Evolutionary conservation across 768 basidiomycete genomes (phyloP), one percentile per base, ranked within the genome.

Genomic region (Gymnopilus junonius): DNA sequence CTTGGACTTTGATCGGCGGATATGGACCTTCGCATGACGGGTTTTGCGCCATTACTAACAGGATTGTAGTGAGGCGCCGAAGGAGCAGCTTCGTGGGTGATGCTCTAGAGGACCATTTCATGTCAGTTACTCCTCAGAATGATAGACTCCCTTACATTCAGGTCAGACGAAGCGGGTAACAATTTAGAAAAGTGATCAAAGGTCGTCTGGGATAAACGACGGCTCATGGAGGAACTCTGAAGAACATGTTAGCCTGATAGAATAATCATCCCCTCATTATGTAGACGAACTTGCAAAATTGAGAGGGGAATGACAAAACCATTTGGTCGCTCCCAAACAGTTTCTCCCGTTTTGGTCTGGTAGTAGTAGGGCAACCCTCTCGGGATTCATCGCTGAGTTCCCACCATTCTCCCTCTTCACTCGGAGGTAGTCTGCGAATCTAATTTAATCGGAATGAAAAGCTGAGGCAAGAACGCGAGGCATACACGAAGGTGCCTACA

Each of bases 321-420:
- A 23, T 82, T 76, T 14, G 95, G 95, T n/a, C 91, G 85, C 62
- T 93, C 93, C 95, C 95, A 98, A 35, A 93, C 90, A 1, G 95
- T 97, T 69, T 93, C 91, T 1, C 91, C 90, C 1, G 93, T 90
- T 75, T 94, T 90, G 10, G 95, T 97, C 70, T 96, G 95, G 76
- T 97, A 96, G 77, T 95, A 98, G 74, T 98, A 98, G 3, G 92
- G 87, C 59, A 95, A 80, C 31, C 93, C 93, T 46, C 88, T 55
- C 93, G 84, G 46, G 88, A 85, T 37, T 94, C 91, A 73, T 98
- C 95, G 46, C 82, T 82, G 62, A 97, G 83, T 75, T 97, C 95
- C 95, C 95, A 98, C 95, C 95, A 97, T 73, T 97, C 94, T 42
- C 95, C 95, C 45, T 92, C 87, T 4, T 85, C 82, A 67, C 82